Conservation (phyloP, 2,329 filamentous ascomycete species). For the Scytalidium sp. region DNA sequence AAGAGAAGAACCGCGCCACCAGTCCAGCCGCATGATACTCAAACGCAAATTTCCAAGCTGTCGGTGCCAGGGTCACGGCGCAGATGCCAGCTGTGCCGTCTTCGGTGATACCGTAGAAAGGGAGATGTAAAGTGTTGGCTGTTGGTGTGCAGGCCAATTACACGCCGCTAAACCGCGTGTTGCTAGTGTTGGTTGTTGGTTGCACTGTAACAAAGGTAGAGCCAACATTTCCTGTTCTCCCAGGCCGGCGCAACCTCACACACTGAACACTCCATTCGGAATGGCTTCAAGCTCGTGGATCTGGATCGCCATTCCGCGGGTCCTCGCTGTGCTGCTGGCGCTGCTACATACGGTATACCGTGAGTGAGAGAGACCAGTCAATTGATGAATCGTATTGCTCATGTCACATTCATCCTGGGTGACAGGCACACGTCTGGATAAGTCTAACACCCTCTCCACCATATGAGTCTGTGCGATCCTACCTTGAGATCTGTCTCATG, state of each 20-base stretch:
- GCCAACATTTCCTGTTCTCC: not conserved
- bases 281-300: not conserved
- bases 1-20: not conserved
- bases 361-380: not conserved
- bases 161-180: not conserved
- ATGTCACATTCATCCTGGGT: too few species aligned
- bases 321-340: not conserved
- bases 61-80: not conserved
- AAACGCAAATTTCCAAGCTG: not conserved
- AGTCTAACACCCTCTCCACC: too few species aligned
- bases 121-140: not conserved
- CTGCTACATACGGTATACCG: not conserved
- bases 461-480: too few species aligned
- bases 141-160: not conserved
- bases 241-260: not conserved
- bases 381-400: too few species aligned
- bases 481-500: too few species aligned
- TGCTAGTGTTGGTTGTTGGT: not conserved
- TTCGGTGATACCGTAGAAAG: not conserved
- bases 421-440: too few species aligned
- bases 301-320: not conserved
- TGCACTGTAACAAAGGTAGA: not conserved
- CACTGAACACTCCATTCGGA: not conserved
- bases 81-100: not conserved
- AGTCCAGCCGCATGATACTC: not conserved